Percentiles rank a stretch among this genome's conserved stretches.
Evolutionary conservation across 345 rosid species (phyloP).

Genomic region (Bretschneidera sinensis): DNA sequence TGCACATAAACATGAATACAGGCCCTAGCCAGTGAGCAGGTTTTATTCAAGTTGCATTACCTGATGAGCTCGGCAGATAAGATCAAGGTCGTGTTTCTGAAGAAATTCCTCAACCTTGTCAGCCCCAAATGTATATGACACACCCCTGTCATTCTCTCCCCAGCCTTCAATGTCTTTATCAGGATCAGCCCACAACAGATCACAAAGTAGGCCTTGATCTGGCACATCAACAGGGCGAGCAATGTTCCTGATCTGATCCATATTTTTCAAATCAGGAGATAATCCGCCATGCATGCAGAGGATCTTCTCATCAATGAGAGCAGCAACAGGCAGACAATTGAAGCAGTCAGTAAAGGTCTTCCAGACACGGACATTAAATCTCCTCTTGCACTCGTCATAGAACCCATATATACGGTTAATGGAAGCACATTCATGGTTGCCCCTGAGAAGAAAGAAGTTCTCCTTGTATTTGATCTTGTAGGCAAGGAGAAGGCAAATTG

Average conservation of each 20-base stretch:
- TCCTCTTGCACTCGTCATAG: slow-evolving; percentile 65
- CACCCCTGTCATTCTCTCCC: slow-evolving; percentile 67
- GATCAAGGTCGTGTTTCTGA: slow-evolving; percentile 55
- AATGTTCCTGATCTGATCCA: slow-evolving; percentile 61
- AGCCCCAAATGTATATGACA: slow-evolving; percentile 59
- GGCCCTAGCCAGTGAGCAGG: not conserved
- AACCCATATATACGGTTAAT: slow-evolving; percentile 67
- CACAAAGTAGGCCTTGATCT: slow-evolving; percentile 61
- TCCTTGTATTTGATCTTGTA: slow-evolving; percentile 65
- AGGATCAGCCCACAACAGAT: slow-evolving; percentile 67
- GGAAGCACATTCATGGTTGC: slow-evolving; percentile 62
- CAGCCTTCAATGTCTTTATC: slow-evolving; percentile 60
- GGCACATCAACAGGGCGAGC: slow-evolving; percentile 63
- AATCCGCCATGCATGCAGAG: slow-evolving; percentile 72
- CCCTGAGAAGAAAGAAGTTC: slow-evolving; percentile 59
- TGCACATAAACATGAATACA: not conserved
- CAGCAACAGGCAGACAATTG: slow-evolving; percentile 66
- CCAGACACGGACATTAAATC: slow-evolving; percentile 56
- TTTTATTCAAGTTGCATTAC: slow-evolving; percentile 18
- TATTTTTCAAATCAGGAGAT: slow-evolving; percentile 51
- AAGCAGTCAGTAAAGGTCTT: slow-evolving; percentile 60
- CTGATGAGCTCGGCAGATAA: slow-evolving; percentile 72
- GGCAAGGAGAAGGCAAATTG: slow-evolving; percentile 62
- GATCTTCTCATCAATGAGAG: slow-evolving; percentile 64
- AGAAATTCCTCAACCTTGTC: slow-evolving; percentile 56